Conservation (phyloP, 768 basidiomycete genomes). For the Leucosporidium creatinivorum region DNA sequence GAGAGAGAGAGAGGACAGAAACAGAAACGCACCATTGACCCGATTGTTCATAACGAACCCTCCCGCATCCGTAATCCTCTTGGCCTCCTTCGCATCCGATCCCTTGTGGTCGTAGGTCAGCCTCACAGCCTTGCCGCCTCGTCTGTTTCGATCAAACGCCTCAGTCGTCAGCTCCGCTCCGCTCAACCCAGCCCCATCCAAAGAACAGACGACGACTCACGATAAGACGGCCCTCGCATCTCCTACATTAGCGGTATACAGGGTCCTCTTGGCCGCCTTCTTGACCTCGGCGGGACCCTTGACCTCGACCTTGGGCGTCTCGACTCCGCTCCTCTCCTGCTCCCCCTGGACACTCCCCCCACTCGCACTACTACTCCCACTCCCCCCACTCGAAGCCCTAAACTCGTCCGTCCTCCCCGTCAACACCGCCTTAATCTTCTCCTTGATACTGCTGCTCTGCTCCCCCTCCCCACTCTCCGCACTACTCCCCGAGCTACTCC, state of each 20-base stretch:
- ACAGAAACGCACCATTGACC: slow-evolving; percentile 77
- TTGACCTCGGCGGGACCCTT: slow-evolving; percentile 24
- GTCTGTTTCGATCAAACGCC: slow-evolving; percentile 39
- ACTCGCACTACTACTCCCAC: neutral
- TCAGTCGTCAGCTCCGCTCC: neutral
- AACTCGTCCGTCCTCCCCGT: neutral
- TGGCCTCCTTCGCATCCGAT: slow-evolving; percentile 91
- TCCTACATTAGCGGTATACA: slow-evolving; percentile 94
- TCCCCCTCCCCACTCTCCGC: neutral
- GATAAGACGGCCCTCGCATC: slow-evolving; percentile 92
- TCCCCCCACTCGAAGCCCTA: neutral
- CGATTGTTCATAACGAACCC: slow-evolving; percentile 98
- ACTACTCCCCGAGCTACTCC: neutral
- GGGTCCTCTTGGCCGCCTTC: slow-evolving; percentile 46
- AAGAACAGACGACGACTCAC: slow-evolving; percentile 37
- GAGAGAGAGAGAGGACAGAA: slow-evolving; percentile 39
- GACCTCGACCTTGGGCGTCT: slow-evolving; percentile 9
- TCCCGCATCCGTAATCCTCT: slow-evolving; percentile 93
- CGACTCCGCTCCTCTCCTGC: neutral
- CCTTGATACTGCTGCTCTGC: neutral
- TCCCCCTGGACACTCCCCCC: no score
- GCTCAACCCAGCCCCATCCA: neutral
- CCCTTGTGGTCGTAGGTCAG: slow-evolving; percentile 99
- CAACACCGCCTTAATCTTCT: slow-evolving; percentile 26
- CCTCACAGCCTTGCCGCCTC: slow-evolving; percentile 79